Conservation (phyloP, 768 basidiomycete genomes). For the Tylopilus balloui region DNA sequence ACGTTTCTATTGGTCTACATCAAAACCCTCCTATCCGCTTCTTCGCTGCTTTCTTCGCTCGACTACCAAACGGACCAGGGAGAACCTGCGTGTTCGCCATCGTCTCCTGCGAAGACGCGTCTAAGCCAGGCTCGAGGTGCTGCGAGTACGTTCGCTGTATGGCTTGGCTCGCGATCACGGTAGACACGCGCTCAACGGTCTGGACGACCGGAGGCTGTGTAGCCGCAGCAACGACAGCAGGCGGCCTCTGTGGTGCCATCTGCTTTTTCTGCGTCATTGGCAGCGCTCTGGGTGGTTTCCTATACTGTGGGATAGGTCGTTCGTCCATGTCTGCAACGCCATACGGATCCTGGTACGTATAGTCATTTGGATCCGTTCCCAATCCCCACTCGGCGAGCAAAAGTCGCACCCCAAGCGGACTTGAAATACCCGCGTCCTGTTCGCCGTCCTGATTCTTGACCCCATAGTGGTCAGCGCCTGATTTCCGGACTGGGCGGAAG, state of each 20-base stretch:
- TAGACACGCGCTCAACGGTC: constrained; percentile 2
- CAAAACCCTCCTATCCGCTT: constrained; percentile 77
- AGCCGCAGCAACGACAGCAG: constrained; percentile 35
- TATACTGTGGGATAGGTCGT: constrained; percentile 11
- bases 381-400: constrained; percentile 67
- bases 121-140: constrained; percentile 6
- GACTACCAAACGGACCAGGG: constrained; percentile 68
- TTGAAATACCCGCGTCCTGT: constrained; percentile 24
- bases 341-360: constrained; percentile 55
- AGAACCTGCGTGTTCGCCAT: constrained; percentile 66
- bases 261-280: constrained; percentile 21
- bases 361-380: constrained; percentile 47
- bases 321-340: constrained; percentile 27
- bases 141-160: constrained; percentile 19
- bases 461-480: constrained; percentile 24
- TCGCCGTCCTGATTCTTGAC: constrained; percentile 19
- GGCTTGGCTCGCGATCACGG: constrained; percentile 5
- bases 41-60: constrained; percentile 56
- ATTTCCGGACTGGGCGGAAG: constrained; percentile 46
- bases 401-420: constrained; percentile 53
- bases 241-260: constrained; percentile 32
- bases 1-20: no score
- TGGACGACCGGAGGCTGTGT: constrained; percentile 19
- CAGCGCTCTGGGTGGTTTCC: constrained; percentile 4
- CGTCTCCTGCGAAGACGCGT: constrained; percentile 37